Conservation (phyloP, 1,284 basidiomycete genomes). For the Sporisorium exsertum region DNA sequence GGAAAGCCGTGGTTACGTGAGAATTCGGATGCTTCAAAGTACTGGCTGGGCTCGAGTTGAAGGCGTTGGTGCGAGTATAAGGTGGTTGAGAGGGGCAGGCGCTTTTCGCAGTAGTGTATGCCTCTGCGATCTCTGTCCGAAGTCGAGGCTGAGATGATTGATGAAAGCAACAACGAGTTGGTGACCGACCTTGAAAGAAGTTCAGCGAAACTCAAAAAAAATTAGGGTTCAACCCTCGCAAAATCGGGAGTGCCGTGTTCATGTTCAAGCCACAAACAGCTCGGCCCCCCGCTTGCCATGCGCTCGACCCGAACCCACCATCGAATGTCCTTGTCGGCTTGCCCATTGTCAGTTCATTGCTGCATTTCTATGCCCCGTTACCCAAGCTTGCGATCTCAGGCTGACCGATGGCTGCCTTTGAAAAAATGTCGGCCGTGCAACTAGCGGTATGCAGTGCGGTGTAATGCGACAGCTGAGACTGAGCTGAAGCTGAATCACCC, state of each 20-base stretch:
- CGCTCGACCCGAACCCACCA: not conserved
- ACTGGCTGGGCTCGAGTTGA: not conserved
- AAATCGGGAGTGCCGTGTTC: not conserved
- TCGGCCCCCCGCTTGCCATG: not conserved
- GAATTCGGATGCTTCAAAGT: not conserved
- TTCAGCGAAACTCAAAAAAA: not conserved
- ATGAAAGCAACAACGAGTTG: not conserved
- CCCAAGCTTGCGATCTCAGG: not conserved
- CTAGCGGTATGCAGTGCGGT: conserved; percentile 8
- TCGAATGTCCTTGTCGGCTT: not conserved
- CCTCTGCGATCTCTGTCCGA: not conserved
- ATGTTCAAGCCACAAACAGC: not conserved
- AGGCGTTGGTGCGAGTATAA: not conserved
- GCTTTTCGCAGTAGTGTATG: not conserved
- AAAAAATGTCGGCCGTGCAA: not conserved
- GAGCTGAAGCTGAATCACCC: conserved; percentile 1
- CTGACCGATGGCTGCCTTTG: not conserved
- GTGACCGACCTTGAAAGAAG: not conserved
- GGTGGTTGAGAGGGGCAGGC: not conserved
- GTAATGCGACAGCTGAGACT: conserved; percentile 15
- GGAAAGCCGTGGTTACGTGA: not conserved
- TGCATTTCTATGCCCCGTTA: not conserved
- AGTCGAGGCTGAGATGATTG: not conserved
- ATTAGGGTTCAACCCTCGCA: not conserved
- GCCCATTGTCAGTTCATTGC: not conserved